Evolutionary conservation across 805 yeast genomes (phyloP).

Genomic region (Starmerella powellii): DNA sequence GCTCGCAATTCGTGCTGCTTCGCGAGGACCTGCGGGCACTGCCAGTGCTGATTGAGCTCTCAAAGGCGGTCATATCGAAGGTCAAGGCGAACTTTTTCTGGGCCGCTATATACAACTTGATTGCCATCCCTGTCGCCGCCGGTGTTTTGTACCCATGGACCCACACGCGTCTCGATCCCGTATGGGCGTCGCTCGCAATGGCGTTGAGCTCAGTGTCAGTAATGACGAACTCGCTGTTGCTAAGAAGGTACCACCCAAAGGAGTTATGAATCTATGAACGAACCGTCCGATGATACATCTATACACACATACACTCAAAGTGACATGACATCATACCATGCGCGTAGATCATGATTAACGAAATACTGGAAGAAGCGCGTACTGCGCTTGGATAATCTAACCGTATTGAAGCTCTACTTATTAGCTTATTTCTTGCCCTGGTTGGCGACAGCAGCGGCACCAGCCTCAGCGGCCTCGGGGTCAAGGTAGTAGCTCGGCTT

Average conservation of each 20-base stretch:
- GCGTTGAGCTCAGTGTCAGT: slow-evolving; percentile 86
- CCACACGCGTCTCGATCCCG: slow-evolving; percentile 61
- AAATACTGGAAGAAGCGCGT: neutral
- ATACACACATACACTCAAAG: too few species aligned
- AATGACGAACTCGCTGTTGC: slow-evolving; percentile 60
- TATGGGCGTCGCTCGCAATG: slow-evolving; percentile 86
- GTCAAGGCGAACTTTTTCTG: slow-evolving; percentile 74
- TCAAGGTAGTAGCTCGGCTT: slow-evolving; percentile 94
- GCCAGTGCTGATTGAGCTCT: slow-evolving; percentile 50
- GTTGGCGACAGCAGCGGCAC: slow-evolving; percentile 98
- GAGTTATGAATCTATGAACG: slow-evolving; percentile 1
- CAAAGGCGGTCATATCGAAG: slow-evolving; percentile 55
- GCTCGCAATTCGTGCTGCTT: slow-evolving; percentile 61
- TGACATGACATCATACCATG: too few species aligned
- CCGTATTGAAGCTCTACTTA: too few species aligned
- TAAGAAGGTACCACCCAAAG: slow-evolving; percentile 41
- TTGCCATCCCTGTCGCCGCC: slow-evolving; percentile 90
- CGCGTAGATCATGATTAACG: too few species aligned
- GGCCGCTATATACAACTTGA: slow-evolving; percentile 71
- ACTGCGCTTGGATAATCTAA: too few species aligned
- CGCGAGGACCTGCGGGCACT: slow-evolving; percentile 39
- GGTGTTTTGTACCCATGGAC: slow-evolving; percentile 76
- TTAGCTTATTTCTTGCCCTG: slow-evolving; percentile 45
- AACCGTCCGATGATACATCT: too few species aligned
- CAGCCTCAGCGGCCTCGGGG: slow-evolving; percentile 99